phyloP scores from a whole-genome alignment of 345 rosid genomes.

The Ceriops tagal region DNA sequence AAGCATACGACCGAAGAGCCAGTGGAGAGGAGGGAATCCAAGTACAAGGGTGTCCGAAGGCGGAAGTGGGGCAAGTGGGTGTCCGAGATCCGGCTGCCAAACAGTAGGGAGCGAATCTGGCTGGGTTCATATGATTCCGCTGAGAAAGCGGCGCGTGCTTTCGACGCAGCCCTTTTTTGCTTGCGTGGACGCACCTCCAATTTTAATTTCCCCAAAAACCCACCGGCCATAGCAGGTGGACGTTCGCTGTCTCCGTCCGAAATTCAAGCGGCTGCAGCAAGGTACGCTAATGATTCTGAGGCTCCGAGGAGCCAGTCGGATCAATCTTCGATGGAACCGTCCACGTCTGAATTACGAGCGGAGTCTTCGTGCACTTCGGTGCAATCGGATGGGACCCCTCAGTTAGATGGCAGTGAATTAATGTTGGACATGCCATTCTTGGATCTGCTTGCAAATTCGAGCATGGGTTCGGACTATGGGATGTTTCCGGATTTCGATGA shows the following conservation, averaged over 20 bases:
- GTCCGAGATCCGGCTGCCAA: constrained; percentile 57
- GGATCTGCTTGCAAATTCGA: constrained; percentile 26
- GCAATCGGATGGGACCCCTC: constrained; percentile 28
- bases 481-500: constrained; percentile 52
- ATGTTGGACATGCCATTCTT: constrained; percentile 22
- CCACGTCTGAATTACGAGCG: constrained; percentile 26
- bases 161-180: constrained; percentile 79
- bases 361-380: constrained; percentile 44
- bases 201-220: constrained; percentile 69
- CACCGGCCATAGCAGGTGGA: constrained; percentile 55
- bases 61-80: constrained; percentile 73
- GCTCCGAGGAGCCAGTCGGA: constrained; percentile 17
- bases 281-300: constrained; percentile 45
- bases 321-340: constrained; percentile 3
- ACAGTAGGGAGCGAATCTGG: constrained; percentile 59
- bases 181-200: constrained; percentile 58
- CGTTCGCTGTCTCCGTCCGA: constrained; percentile 41
- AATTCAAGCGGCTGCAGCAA: constrained; percentile 60
- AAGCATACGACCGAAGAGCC: constrained; percentile 19
- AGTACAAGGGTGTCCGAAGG: constrained; percentile 55
- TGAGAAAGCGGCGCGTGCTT: constrained; percentile 79
- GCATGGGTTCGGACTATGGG: constrained; percentile 39
- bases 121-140: constrained; percentile 65
- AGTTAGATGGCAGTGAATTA: constrained; percentile 26
- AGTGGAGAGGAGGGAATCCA: constrained; percentile 17